These are phyloP conservation scores for Filobasidium wieringae DNA, from an alignment of 768 basidiomycete genomes.

Conservation along the genomic window DNA sequence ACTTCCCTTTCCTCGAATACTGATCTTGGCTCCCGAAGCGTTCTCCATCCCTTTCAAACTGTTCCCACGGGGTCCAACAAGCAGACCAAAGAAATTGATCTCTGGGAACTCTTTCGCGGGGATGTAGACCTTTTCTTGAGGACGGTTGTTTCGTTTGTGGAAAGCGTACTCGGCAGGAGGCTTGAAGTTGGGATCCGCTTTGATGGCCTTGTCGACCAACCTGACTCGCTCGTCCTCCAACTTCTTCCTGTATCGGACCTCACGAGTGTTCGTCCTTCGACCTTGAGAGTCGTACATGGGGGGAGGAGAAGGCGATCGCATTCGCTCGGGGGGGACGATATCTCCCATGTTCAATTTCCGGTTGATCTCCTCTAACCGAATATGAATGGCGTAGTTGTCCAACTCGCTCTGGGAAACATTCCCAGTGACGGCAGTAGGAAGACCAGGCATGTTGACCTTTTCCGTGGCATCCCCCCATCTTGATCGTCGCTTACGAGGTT, in stretches of 20 bases:
- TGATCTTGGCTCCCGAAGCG: slow-evolving; percentile 95
- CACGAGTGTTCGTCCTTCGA: slow-evolving; percentile 94
- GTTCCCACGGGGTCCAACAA: slow-evolving; percentile 96
- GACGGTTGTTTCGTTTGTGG: slow-evolving; percentile 73
- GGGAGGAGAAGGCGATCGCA: slow-evolving; percentile 89
- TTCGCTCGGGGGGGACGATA: slow-evolving; percentile 86
- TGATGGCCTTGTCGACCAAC: slow-evolving; percentile 91
- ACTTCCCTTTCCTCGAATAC: slow-evolving; percentile 93
- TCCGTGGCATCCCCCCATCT: slow-evolving; percentile 89
- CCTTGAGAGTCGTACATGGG: slow-evolving; percentile 96
- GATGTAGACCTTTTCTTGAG: slow-evolving; percentile 97
- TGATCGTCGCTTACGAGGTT: slow-evolving; percentile 85
- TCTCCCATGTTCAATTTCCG: slow-evolving; percentile 86
- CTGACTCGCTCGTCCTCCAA: slow-evolving; percentile 54
- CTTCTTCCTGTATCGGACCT: slow-evolving; percentile 95
- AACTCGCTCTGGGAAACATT: slow-evolving; percentile 84
- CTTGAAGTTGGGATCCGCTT: slow-evolving; percentile 93
- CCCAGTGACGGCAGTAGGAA: slow-evolving; percentile 89
- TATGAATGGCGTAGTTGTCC: slow-evolving; percentile 92
- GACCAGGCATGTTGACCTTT: slow-evolving; percentile 66
- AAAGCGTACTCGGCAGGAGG: slow-evolving; percentile 94
- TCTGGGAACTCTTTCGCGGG: slow-evolving; percentile 99
- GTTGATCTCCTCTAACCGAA: slow-evolving; percentile 94
- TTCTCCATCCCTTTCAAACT: slow-evolving; percentile 99
- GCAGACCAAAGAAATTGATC: slow-evolving; percentile 97